Evolutionary conservation across 2,329 filamentous ascomycete species (phyloP).

Genomic region (Coleophoma cylindrospora): DNA sequence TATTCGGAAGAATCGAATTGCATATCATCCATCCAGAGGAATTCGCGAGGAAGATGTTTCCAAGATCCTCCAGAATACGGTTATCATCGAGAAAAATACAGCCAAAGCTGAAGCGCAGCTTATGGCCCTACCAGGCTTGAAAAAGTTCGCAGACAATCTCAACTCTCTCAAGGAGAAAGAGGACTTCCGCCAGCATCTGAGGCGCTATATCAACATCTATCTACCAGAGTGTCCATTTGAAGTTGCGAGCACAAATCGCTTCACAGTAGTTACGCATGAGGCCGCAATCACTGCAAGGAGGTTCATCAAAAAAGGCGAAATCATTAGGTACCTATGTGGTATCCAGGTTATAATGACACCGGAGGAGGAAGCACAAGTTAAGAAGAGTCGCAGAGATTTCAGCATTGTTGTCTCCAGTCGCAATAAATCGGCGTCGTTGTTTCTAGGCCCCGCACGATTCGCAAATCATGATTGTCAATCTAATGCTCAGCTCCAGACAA

Average conservation of each 20-base stretch:
- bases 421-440: conserved; percentile 84
- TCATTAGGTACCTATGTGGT: conserved; percentile 85
- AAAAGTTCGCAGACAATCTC: conserved; percentile 63
- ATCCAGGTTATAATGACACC: conserved; percentile 90
- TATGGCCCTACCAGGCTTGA: conserved; percentile 67
- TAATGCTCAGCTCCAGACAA: conserved; percentile 83
- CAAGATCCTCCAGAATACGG: conserved; percentile 56
- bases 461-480: conserved; percentile 96
- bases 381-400: conserved; percentile 83
- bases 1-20: conserved; percentile 88
- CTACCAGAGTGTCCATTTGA: conserved; percentile 92
- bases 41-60: conserved; percentile 60
- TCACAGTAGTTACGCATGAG: conserved; percentile 86
- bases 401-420: conserved; percentile 93
- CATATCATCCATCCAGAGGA: conserved; percentile 79
- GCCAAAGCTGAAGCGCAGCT: conserved; percentile 67
- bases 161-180: conserved; percentile 75
- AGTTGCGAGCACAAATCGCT: conserved; percentile 88
- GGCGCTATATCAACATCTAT: conserved; percentile 90
- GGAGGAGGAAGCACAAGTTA: conserved; percentile 81
- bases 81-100: conserved; percentile 71
- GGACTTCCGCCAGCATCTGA: conserved; percentile 80
- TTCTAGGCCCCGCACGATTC: conserved; percentile 92
- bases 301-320: conserved; percentile 74
- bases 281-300: conserved; percentile 80